A percentile compares a stretch with the other conserved stretches of the same genome.
phyloP scores from a whole-genome alignment of 768 basidiomycete genomes.

The Boletellus emodensis region DNA sequence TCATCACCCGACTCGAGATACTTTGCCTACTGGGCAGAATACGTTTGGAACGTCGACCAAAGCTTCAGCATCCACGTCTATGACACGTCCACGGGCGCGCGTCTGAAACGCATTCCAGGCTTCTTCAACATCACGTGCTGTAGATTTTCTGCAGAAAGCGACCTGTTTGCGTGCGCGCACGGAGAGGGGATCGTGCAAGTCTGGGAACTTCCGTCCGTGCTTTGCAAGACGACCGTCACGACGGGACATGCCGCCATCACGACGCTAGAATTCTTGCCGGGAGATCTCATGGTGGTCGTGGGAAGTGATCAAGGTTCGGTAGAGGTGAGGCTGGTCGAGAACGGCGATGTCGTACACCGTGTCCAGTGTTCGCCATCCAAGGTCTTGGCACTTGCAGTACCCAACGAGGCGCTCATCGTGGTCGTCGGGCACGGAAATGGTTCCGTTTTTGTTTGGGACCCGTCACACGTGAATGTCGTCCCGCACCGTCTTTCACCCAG shows the following conservation, averaged over 20 bases:
- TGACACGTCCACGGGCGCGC: conserved; percentile 10
- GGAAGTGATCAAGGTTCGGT: conserved; percentile 12
- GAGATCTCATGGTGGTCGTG: conserved; percentile 2
- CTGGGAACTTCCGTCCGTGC: conserved; percentile 14
- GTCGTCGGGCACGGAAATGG: conserved; percentile 13
- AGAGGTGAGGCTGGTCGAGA: conserved; percentile 14
- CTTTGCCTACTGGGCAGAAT: conserved; percentile 19
- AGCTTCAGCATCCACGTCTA: conserved; percentile 20
- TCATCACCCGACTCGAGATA: conserved; percentile 15
- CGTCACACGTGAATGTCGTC: not conserved
- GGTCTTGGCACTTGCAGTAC: conserved; percentile 11
- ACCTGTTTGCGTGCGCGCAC: conserved; percentile 13
- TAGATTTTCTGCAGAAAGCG: conserved; percentile 13
- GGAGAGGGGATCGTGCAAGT: conserved; percentile 14
- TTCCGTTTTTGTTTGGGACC: conserved; percentile 17
- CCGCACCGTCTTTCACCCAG: conserved; percentile 9
- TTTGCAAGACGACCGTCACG: conserved; percentile 5
- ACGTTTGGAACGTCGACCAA: conserved; percentile 12
- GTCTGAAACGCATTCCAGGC: conserved; percentile 13
- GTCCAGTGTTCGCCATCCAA: conserved; percentile 3
- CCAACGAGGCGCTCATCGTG: conserved; percentile 8
- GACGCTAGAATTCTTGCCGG: conserved; percentile 12
- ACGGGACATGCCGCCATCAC: conserved; percentile 12
- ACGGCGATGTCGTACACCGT: conserved; percentile 7
- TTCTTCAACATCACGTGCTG: conserved; percentile 11